phyloP scores from a whole-genome alignment of 208 protist genomes.

The Polymyxa betae region DNA sequence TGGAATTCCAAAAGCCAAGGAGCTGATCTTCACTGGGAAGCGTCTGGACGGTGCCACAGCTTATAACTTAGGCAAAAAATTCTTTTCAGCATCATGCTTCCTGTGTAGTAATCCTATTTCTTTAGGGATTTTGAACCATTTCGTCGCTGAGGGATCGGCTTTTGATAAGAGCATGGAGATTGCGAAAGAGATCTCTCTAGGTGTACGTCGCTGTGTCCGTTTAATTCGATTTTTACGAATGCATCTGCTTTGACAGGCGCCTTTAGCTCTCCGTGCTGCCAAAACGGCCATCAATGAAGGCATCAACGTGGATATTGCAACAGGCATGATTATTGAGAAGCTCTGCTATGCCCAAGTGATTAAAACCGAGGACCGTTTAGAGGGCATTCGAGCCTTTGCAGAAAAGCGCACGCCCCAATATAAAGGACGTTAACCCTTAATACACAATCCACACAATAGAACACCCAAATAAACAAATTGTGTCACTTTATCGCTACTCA shows the following conservation, averaged over 20 bases:
- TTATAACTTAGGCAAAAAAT: not conserved
- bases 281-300: slow-evolving; percentile 42
- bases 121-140: not conserved
- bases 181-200: not conserved
- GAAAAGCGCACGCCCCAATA: slow-evolving; percentile 39
- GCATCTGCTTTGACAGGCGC: slow-evolving; percentile 19
- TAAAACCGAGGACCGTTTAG: slow-evolving; percentile 1
- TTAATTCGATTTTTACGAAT: not conserved
- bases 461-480: not conserved
- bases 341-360: slow-evolving; percentile 38
- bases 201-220: not conserved
- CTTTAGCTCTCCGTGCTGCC: slow-evolving; percentile 13
- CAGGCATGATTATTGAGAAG: slow-evolving; percentile 30
- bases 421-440: slow-evolving; percentile 33
- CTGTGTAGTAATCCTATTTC: no score
- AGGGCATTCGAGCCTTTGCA: slow-evolving; percentile 19
- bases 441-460: not conserved
- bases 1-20: slow-evolving; percentile 80
- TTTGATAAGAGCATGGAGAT: not conserved
- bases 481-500: no score
- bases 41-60: not conserved
- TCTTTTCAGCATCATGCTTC: not conserved
- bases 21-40: slow-evolving; percentile 52
- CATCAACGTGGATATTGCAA: not conserved
- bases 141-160: not conserved